phyloP scores from a whole-genome alignment of 2,329 filamentous ascomycete genomes.

The Cadophora sp. region DNA sequence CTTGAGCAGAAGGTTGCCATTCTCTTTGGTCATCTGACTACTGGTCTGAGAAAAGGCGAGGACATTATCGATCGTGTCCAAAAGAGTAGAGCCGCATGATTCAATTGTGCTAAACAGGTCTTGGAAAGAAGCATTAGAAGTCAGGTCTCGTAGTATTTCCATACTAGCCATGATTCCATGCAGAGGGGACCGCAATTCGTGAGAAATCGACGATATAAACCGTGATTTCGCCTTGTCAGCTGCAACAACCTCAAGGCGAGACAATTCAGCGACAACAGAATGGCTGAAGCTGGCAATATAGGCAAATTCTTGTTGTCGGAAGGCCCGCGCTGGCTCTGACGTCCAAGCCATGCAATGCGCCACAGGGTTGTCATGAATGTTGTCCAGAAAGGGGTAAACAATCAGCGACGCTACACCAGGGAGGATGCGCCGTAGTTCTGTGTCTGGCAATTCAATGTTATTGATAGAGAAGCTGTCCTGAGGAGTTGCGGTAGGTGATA shows the following conservation, averaged over 20 bases:
- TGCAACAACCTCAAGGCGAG: conserved; percentile 54
- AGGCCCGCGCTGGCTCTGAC: conserved; percentile 7
- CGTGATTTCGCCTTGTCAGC: conserved; percentile 57
- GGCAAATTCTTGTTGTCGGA: conserved; percentile 33
- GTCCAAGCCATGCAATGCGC: conserved; percentile 18
- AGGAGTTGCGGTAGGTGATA: neutral
- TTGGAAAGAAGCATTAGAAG: conserved; percentile 8
- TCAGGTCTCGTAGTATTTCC: conserved; percentile 42
- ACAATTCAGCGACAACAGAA: conserved; percentile 58
- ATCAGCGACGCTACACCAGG: conserved; percentile 16
- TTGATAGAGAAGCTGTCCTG: neutral
- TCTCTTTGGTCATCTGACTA: conserved; percentile 2
- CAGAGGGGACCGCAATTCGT: conserved; percentile 62
- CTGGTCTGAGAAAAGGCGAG: conserved; percentile 54
- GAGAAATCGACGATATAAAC: conserved; percentile 57
- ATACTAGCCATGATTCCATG: conserved; percentile 62
- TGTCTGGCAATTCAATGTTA: neutral
- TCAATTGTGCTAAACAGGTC: conserved; percentile 35
- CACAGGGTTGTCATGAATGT: conserved; percentile 5
- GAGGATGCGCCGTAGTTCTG: neutral
- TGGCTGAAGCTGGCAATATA: conserved; percentile 49
- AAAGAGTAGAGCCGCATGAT: conserved; percentile 28
- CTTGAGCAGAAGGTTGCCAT: neutral
- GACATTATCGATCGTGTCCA: conserved; percentile 45
- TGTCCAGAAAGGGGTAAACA: conserved; percentile 18